phyloP scores from a whole-genome alignment of 768 basidiomycete species.

The Pholiota molesta region DNA sequence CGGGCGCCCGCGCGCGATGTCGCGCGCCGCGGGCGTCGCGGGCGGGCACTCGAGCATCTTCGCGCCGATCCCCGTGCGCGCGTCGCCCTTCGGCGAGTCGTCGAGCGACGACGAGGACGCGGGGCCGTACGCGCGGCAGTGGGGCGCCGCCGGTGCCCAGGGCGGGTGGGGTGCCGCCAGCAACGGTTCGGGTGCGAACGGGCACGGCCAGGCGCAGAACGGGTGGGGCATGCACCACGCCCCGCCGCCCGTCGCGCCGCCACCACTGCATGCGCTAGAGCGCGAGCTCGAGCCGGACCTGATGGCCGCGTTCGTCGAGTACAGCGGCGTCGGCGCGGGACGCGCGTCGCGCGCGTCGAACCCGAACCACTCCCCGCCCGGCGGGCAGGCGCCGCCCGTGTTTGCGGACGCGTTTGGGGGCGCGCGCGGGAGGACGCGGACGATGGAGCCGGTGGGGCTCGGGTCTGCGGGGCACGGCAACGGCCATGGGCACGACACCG shows the following conservation, averaged over 20 bases:
- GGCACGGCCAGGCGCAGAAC: not conserved
- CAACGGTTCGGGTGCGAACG: too few relatives aligned
- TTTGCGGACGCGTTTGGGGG: not conserved
- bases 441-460: not conserved
- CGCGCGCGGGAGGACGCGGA: not conserved
- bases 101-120: slow-evolving; percentile 9
- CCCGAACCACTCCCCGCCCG: not conserved
- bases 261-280: slow-evolving; percentile 8
- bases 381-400: not conserved
- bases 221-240: not conserved
- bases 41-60: not conserved
- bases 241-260: not conserved
- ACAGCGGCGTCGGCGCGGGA: slow-evolving; percentile 5
- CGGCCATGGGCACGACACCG: not conserved
- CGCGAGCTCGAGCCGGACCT: slow-evolving; percentile 10
- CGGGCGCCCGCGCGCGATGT: not conserved
- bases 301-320: slow-evolving; percentile 10
- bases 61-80: slow-evolving; percentile 4
- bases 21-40: not conserved
- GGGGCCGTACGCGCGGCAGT: not conserved
- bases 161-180: not conserved
- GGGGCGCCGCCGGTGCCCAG: not conserved
- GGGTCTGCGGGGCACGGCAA: not conserved
- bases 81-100: slow-evolving; percentile 5
- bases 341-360: not conserved